Evolutionary conservation across 306 rosid genomes (phyloP).

Genomic region (Quercus dentata): DNA sequence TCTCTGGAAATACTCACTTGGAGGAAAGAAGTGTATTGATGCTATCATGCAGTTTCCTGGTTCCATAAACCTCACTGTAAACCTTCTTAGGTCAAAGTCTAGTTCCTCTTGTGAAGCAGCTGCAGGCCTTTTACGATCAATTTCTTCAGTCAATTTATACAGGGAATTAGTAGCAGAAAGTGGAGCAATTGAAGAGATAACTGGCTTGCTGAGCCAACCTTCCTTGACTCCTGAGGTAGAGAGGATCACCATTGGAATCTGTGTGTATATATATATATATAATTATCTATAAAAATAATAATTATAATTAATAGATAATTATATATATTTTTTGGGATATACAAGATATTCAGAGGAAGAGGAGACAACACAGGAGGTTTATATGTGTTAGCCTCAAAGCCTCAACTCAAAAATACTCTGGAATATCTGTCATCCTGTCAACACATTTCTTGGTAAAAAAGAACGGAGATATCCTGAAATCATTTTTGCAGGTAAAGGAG

Average conservation of each 20-base stretch:
- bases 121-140: constrained; percentile 78
- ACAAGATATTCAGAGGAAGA: too few relatives aligned
- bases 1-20: constrained; percentile 87
- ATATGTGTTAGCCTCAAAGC: too few relatives aligned
- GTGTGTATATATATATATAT: too few relatives aligned
- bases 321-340: too few relatives aligned
- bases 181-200: constrained; percentile 90
- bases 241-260: constrained; percentile 14
- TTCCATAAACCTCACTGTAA: constrained; percentile 65
- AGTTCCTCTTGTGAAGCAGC: constrained; percentile 77
- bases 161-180: constrained; percentile 66
- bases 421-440: neutral
- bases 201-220: constrained; percentile 53
- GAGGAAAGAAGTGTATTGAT: constrained; percentile 76
- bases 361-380: too few relatives aligned
- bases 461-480: constrained; percentile 23
- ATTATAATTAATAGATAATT: too few relatives aligned
- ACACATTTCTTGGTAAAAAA: constrained; percentile 22
- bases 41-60: constrained; percentile 85
- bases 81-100: constrained; percentile 76
- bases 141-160: constrained; percentile 62
- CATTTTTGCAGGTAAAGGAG: constrained; percentile 67
- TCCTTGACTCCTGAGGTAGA: constrained; percentile 70
- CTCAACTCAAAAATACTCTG: too few relatives aligned
- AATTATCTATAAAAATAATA: too few relatives aligned